Percentiles rank a stretch among this genome's conserved stretches.
phyloP scores from a whole-genome alignment of 2,329 filamentous ascomycete species.

The Fusarium luffae region DNA sequence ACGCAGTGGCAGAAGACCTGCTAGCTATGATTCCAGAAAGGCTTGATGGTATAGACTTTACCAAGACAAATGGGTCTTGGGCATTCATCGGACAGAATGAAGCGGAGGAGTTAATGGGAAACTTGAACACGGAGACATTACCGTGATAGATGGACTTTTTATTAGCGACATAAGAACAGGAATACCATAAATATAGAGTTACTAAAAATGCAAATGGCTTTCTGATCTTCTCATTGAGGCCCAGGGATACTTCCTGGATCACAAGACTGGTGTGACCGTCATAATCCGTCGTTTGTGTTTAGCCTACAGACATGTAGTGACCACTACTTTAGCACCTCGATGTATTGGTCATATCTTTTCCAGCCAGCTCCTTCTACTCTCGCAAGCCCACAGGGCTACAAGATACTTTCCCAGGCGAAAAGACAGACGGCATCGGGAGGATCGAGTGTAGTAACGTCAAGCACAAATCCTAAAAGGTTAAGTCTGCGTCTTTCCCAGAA shows the following conservation, averaged over 20 bases:
- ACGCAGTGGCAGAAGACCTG: background rate
- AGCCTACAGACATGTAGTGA: background rate
- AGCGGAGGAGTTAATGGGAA: background rate
- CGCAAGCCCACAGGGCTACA: background rate
- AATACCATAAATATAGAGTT: background rate
- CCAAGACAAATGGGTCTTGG: slow-evolving; percentile 8
- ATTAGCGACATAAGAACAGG: background rate
- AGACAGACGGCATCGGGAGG: background rate
- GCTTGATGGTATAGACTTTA: background rate
- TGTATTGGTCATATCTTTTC: background rate
- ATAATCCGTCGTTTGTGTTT: background rate
- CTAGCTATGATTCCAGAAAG: background rate
- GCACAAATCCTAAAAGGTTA: slow-evolving; percentile 20
- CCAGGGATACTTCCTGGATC: too few species aligned
- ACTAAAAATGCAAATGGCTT: background rate
- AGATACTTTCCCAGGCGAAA: slow-evolving; percentile 21
- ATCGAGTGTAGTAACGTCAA: background rate
- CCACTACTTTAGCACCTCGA: background rate
- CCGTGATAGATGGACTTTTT: slow-evolving; percentile 54
- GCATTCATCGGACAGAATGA: slow-evolving; percentile 3
- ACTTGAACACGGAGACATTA: background rate
- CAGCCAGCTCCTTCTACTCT: background rate
- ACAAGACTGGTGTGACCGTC: background rate
- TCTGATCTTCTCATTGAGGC: too few species aligned
- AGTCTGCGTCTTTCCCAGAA: slow-evolving; percentile 37